Conservation (phyloP, 2,329 filamentous ascomycete species). For the Venturia aucupariae region DNA sequence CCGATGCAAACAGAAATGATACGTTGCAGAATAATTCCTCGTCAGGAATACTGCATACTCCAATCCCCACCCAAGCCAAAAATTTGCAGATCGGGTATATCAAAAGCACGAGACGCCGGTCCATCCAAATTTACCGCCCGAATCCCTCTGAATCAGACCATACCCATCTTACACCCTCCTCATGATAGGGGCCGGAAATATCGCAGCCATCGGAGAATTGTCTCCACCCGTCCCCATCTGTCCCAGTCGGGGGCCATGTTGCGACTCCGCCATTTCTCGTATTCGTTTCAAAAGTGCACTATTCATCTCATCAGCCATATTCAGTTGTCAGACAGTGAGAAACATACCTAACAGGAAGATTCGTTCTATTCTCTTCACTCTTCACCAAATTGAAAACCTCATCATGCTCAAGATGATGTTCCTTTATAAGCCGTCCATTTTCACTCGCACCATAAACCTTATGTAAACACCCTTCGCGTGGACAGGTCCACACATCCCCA, state of each 20-base stretch:
- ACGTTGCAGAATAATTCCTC: background rate
- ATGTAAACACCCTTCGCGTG: conserved; percentile 53
- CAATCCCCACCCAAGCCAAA: background rate
- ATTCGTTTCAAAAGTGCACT: conserved; percentile 39
- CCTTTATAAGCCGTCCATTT: conserved; percentile 46
- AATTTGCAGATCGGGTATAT: conserved; percentile 2
- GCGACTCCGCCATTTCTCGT: conserved; percentile 30
- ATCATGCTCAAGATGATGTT: conserved; percentile 54
- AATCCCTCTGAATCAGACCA: background rate
- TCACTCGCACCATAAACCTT: conserved; percentile 55
- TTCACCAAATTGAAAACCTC: conserved; percentile 28
- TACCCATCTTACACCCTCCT: background rate
- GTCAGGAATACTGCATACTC: background rate
- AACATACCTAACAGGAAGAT: conserved; percentile 15
- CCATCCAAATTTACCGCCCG: background rate
- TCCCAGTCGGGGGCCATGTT: conserved; percentile 15
- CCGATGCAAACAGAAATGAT: background rate
- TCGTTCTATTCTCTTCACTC: conserved; percentile 12
- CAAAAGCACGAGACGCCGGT: background rate
- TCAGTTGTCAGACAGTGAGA: background rate
- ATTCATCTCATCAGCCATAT: background rate
- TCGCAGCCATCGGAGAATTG: background rate
- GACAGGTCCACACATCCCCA: conserved; percentile 57
- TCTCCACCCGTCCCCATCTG: background rate
- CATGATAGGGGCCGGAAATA: conserved; percentile 4